phyloP scores from a whole-genome alignment of 148 eudicot species.

The Suaeda aralocaspica region DNA sequence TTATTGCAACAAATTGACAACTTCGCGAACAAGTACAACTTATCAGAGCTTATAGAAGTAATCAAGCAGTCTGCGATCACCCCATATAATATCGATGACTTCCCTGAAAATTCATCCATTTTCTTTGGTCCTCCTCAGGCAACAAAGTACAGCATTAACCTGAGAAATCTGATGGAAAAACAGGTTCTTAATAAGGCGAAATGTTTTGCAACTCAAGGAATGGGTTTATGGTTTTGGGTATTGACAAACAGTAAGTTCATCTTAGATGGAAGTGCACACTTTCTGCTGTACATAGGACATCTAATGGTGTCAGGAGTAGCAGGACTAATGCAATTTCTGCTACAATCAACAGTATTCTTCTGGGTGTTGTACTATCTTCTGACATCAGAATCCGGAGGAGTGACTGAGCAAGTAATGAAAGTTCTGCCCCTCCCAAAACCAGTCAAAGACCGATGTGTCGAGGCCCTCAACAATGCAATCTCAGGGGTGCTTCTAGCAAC shows the following conservation, averaged over 20 bases:
- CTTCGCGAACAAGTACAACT: slow-evolving; percentile 55
- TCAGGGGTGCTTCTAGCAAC: slow-evolving; percentile 70
- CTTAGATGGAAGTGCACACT: slow-evolving; percentile 47
- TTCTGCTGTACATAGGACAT: slow-evolving; percentile 42
- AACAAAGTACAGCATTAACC: slow-evolving; percentile 41
- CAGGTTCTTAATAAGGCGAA: slow-evolving; percentile 31
- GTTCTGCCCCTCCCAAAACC: slow-evolving; percentile 47
- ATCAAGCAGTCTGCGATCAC: slow-evolving; percentile 53
- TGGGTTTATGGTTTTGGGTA: slow-evolving; percentile 27
- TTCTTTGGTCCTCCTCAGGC: slow-evolving; percentile 26
- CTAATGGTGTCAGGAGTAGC: slow-evolving; percentile 70
- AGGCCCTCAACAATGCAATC: slow-evolving; percentile 57
- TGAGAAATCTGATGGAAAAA: slow-evolving; percentile 32
- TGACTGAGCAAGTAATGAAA: slow-evolving; percentile 57
- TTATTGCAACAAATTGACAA: slow-evolving; percentile 60
- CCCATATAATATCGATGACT: slow-evolving; percentile 28
- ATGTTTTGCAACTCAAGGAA: slow-evolving; percentile 33
- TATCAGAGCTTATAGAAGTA: slow-evolving; percentile 56
- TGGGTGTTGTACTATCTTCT: slow-evolving; percentile 75
- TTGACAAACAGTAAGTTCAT: slow-evolving; percentile 30
- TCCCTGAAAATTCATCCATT: slow-evolving; percentile 20
- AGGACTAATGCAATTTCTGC: slow-evolving; percentile 50
- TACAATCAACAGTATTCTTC: slow-evolving; percentile 59
- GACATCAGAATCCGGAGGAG: slow-evolving; percentile 70
- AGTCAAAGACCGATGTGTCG: slow-evolving; percentile 48